phyloP scores from a whole-genome alignment of 1,284 basidiomycete species.

The Meira nashicola region DNA sequence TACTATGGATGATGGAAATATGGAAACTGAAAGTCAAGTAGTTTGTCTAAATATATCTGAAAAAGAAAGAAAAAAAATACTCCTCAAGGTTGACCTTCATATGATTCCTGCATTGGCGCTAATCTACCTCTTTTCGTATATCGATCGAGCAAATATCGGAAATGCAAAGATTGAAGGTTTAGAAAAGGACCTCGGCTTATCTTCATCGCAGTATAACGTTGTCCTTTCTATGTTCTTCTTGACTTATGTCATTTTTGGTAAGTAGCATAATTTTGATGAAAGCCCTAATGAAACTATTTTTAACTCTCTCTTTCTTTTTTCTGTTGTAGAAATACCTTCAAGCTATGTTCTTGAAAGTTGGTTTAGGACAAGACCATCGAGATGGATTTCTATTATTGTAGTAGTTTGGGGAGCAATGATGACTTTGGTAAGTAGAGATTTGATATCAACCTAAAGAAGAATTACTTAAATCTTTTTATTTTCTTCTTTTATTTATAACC shows the following conservation, averaged over 20 bases:
- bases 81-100: slow-evolving; percentile 40
- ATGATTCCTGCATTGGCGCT: slow-evolving; percentile 35
- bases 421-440: too few relatives aligned
- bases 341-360: neutral
- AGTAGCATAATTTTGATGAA: slow-evolving; percentile 21
- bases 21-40: too few relatives aligned
- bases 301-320: neutral
- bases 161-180: slow-evolving; percentile 33
- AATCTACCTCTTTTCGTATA: slow-evolving; percentile 26
- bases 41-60: too few relatives aligned
- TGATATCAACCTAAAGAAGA: too few relatives aligned
- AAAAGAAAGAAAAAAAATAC: slow-evolving; percentile 14
- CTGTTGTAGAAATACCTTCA: neutral
- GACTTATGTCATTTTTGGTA: slow-evolving; percentile 36
- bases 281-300: too few relatives aligned
- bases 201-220: slow-evolving; percentile 31
- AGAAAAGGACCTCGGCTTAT: slow-evolving; percentile 26
- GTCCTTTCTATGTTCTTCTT: slow-evolving; percentile 22
- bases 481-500: too few relatives aligned
- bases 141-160: slow-evolving; percentile 33
- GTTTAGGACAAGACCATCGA: slow-evolving; percentile 20
- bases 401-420: too few relatives aligned
- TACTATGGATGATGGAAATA: too few relatives aligned
- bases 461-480: too few relatives aligned
- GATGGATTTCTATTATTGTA: too few relatives aligned